phyloP scores from a whole-genome alignment of 169 alveolate genomes.

The Pseudocohnilembus persalinus region DNA sequence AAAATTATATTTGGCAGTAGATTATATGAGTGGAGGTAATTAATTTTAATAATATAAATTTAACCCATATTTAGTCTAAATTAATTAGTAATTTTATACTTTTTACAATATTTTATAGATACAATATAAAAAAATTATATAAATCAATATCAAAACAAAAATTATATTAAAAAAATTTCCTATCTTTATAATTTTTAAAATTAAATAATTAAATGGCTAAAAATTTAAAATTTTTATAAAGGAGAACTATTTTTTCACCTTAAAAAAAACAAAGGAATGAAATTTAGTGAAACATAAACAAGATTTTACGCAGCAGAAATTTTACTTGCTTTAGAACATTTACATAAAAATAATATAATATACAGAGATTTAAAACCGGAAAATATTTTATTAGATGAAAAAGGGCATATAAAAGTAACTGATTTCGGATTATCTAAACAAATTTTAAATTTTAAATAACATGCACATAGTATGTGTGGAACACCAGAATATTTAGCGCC shows the following conservation, averaged over 20 bases:
- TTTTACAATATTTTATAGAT: too few species aligned
- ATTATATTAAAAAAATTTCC: too few species aligned
- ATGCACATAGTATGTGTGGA: conserved; percentile 56
- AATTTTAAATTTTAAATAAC: conserved; percentile 31
- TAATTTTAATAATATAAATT: too few species aligned
- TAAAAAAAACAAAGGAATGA: neutral
- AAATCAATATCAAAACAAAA: too few species aligned
- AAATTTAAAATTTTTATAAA: too few species aligned
- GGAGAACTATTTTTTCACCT: conserved; percentile 69
- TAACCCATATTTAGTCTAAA: too few species aligned
- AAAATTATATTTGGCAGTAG: conserved; percentile 75
- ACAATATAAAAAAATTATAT: too few species aligned
- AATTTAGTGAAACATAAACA: conserved; percentile 67
- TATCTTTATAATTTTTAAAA: too few species aligned
- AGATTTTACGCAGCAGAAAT: conserved; percentile 67
- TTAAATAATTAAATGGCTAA: neutral
- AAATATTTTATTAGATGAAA: conserved; percentile 58
- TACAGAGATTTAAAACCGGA: conserved; percentile 83
- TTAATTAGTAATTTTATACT: too few species aligned
- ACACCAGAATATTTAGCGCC: conserved; percentile 72
- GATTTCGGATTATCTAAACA: conserved; percentile 73
- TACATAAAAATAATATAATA: conserved; percentile 72
- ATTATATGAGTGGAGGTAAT: conserved; percentile 74
- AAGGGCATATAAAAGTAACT: conserved; percentile 75
- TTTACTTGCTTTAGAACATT: conserved; percentile 72